Percentiles rank a stretch among this genome's conserved stretches.
phyloP scores from a whole-genome alignment of 495 filamentous ascomycete genomes.

The Pseudoneurospora amorphoporcata region DNA sequence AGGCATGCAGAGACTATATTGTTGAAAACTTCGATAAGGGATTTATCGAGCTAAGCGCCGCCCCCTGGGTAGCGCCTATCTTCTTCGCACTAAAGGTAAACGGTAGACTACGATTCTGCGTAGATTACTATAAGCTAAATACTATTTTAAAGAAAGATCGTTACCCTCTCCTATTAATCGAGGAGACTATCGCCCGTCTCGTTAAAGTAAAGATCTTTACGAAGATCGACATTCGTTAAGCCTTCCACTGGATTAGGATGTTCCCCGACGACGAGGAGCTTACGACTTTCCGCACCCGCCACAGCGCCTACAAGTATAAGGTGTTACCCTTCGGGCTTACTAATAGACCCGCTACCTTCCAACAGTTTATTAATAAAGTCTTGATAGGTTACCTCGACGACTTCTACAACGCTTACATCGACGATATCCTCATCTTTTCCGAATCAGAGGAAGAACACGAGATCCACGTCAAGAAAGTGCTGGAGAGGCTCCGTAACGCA shows the following conservation, averaged over 20 bases:
- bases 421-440: slow-evolving; percentile 3
- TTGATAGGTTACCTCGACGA: slow-evolving; percentile 11
- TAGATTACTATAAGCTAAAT: too few species aligned
- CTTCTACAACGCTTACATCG: slow-evolving; percentile 7
- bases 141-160: too few species aligned
- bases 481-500: slow-evolving; percentile 3
- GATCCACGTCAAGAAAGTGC: neutral
- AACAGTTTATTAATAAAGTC: slow-evolving; percentile 23
- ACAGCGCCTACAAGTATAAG: slow-evolving; percentile 20
- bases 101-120: too few species aligned
- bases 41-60: too few species aligned
- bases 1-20: too few species aligned
- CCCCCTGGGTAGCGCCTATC: too few species aligned
- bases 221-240: slow-evolving; percentile 30
- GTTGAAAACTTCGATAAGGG: too few species aligned
- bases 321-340: slow-evolving; percentile 27
- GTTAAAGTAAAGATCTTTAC: slow-evolving; percentile 22
- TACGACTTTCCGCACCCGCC: slow-evolving; percentile 23
- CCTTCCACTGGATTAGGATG: slow-evolving; percentile 16
- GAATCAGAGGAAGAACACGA: neutral
- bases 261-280: slow-evolving; percentile 16
- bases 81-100: too few species aligned
- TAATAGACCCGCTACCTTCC: slow-evolving; percentile 15
- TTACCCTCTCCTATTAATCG: too few species aligned
- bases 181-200: too few species aligned